These are phyloP conservation scores for Trametes sp. DNA, from an alignment of 1,284 basidiomycete species.

Conservation along the genomic window DNA sequence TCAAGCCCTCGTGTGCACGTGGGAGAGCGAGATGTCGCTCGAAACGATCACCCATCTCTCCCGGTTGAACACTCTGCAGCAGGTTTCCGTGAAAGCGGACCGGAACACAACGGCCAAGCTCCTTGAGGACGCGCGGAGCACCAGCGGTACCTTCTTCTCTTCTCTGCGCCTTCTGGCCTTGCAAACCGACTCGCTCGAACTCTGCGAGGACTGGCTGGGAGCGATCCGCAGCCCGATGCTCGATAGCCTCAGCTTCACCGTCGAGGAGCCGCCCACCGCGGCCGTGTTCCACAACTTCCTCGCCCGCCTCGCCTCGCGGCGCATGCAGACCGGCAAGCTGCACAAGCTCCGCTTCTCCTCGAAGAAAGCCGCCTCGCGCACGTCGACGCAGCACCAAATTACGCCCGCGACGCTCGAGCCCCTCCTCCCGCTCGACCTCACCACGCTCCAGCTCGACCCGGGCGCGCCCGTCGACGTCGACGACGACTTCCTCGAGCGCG, in stretches of 20 bases:
- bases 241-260: constrained; percentile 9
- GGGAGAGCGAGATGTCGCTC: constrained; percentile 17
- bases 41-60: constrained; percentile 16
- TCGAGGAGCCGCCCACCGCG: constrained; percentile 16
- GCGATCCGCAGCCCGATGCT: constrained; percentile 18
- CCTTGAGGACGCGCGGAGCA: constrained; percentile 1
- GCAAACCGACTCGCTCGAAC: constrained; percentile 11
- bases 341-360: constrained; percentile 10
- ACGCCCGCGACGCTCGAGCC: constrained; percentile 22
- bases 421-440: constrained; percentile 22
- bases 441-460: constrained; percentile 21
- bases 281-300: constrained; percentile 19
- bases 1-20: constrained; percentile 10
- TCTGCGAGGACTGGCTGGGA: constrained; percentile 17
- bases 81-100: constrained; percentile 14
- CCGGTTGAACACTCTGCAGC: constrained; percentile 11
- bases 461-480: constrained; percentile 24
- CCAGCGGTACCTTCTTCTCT: constrained; percentile 20
- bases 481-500: constrained; percentile 24
- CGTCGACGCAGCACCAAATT: constrained; percentile 8
- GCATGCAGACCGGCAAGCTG: background rate
- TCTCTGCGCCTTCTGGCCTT: constrained; percentile 17
- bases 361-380: constrained; percentile 5
- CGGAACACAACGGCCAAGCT: constrained; percentile 8
- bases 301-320: constrained; percentile 14